These are phyloP conservation scores for Dipteronia sinensis DNA, from an alignment of 345 rosid species.

Conservation along the genomic window DNA sequence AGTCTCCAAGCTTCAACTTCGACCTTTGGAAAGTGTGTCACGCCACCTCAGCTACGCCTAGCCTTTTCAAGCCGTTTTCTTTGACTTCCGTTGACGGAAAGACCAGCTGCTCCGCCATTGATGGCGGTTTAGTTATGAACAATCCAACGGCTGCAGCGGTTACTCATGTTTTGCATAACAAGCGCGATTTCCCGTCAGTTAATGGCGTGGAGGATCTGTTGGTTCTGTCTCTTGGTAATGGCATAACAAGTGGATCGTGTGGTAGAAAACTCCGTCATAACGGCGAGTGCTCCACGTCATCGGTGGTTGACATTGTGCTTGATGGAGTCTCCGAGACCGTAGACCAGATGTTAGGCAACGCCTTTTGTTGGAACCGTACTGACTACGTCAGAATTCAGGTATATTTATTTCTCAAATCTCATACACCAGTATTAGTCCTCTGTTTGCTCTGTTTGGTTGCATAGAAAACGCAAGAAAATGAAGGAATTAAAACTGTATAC, in stretches of 20 bases:
- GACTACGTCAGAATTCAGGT: constrained; percentile 99
- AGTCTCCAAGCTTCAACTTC: constrained; percentile 87
- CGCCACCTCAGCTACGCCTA: constrained; percentile 87
- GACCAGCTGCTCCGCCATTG: constrained; percentile 77
- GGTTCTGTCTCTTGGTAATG: constrained; percentile 85
- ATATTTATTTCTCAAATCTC: not conserved
- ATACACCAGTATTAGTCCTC: not conserved
- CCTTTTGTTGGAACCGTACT: constrained; percentile 88
- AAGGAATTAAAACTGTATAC: not conserved
- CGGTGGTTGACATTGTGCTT: constrained; percentile 71
- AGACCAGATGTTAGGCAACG: constrained; percentile 95
- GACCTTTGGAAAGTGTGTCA: constrained; percentile 91
- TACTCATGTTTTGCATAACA: constrained; percentile 96
- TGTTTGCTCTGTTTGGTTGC: constrained; percentile 36
- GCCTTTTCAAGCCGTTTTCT: constrained; percentile 75
- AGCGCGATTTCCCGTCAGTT: constrained; percentile 82
- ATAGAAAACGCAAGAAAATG: constrained; percentile 4
- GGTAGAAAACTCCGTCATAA: constrained; percentile 36
- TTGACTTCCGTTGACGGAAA: constrained; percentile 77
- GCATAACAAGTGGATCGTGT: constrained; percentile 36
- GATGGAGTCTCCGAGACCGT: constrained; percentile 94
- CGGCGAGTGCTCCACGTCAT: constrained; percentile 73
- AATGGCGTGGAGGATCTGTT: constrained; percentile 88
- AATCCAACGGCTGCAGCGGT: constrained; percentile 94
- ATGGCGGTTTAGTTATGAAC: constrained; percentile 97